Evolutionary conservation across 2,329 filamentous ascomycete species (phyloP), one percentile per base, ranked within the genome.

Genomic region (Didymella arachidicola): DNA sequence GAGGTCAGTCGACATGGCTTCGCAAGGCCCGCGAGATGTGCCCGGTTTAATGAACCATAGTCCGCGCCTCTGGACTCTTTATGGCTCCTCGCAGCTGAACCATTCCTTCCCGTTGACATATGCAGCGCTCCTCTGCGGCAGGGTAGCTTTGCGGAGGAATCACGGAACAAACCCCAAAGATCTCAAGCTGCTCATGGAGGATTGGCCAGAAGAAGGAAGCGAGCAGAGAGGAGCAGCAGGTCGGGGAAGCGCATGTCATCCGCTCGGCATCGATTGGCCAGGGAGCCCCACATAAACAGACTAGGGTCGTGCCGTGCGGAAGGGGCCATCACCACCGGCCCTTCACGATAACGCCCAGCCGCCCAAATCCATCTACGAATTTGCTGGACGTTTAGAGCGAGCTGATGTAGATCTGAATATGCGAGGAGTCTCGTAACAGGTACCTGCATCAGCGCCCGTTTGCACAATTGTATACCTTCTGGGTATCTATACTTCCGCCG

Each of bases 21-120:
- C 8, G n/a, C 14, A 39, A 39, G 8, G 8, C n/a, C 36, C 11
- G 32, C 32, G 8, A 39, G 36, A 39, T 39, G 7, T 72, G 19
- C 3, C 3, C 10, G 14, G 14, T 11, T 19, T 19, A 11, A 11
- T 5, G 18, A 41, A 25, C n/a, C 19, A 41, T 25, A 19, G 38
- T 25, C 32, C 8, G 6, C 38, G 19, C 38, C 18, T 25, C 38
- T 25, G 11, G 36, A 10, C 38, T 41, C 38, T 41, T 22, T 41
- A 41, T 25, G 19, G 10, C 11, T 3, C 7, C 1, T 25, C 2
- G 19, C 19, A 4, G 10, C 38, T 7, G 14, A 1, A 39, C 6
- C 7, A 10, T 19, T 4, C 36, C 36, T 39, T 39, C 36, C 36
- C n/a, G 36, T 18, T 39, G 36, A 4, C 34, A n/a, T 38, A 38